Evolutionary conservation across 345 rosid genomes (phyloP), one percentile per base, ranked within the genome.

Genomic region (Kernera saxatilis): DNA sequence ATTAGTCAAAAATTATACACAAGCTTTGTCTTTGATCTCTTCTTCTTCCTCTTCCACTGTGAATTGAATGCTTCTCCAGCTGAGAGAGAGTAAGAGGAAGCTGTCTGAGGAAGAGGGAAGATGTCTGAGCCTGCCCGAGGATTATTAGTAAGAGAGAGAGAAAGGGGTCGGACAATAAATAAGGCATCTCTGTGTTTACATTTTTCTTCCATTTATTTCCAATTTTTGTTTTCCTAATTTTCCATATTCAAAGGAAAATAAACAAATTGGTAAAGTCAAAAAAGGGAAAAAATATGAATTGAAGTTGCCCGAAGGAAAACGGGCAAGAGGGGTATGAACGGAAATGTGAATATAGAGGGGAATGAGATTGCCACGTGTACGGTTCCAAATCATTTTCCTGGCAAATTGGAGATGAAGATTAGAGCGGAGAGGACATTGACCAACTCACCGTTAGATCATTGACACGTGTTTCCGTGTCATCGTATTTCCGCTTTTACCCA

Each of bases 91-190:
- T 19, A 41, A 27, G 44, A 56, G 11, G 50, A 44, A 21, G 66
- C 77, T 74, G 72, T 64, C 60, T 65, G 66, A 56, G 71, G 8
- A 35, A 64, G 50, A 72, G 57, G 70, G 76, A 64, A 44, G 71
- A 33, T 62, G 71, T 35, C 71, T 73, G 11, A 12, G 50, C 26
- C 71, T 65, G 78, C 61, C 63, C 40, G 74, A n/a, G 54, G 57
- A 64, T 64, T 55, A 33, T 9, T 68, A 41, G 26, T 55, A 55
- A 8, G 40, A 55, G 56, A 43, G 17, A 19, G 8, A 33, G 23
- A 32, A n/a, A 43, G 18, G 45, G 67, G 73, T 54, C 73, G 57
- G 72, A 17, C 52, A 30, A 21, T 67, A 5, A 66, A 49, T 57
- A 22, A 57, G 11, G 23, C 54, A 65, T 57, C 26, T 54, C 71